A percentile compares a stretch with the other conserved stretches of the same genome.
Evolutionary conservation across 352 stramenopile genomes (phyloP).

Genomic region (Phytophthora crassamura): DNA sequence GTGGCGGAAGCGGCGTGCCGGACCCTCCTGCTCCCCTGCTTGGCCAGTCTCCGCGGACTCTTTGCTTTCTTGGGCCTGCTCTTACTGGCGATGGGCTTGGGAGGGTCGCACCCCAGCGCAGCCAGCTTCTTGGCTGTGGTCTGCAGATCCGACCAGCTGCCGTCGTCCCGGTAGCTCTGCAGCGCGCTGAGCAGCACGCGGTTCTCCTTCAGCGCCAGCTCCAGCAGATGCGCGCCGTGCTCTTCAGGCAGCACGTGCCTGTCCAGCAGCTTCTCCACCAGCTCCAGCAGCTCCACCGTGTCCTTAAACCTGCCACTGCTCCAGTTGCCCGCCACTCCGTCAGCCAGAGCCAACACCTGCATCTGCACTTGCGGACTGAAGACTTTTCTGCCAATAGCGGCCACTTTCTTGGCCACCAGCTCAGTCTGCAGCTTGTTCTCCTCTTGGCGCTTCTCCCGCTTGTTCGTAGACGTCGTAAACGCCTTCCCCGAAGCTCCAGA

Average conservation of each 20-base stretch:
- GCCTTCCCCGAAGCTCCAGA: neutral
- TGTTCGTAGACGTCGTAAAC: neutral
- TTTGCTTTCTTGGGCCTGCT: conserved; percentile 19
- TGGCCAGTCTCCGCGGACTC: conserved; percentile 16
- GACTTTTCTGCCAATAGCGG: conserved; percentile 56
- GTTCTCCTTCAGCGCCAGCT: conserved; percentile 60
- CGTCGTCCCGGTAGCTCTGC: conserved; percentile 56
- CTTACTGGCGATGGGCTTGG: conserved; percentile 20
- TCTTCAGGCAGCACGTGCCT: conserved; percentile 69
- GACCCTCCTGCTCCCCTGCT: conserved; percentile 5
- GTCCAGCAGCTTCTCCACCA: conserved; percentile 65
- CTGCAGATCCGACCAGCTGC: conserved; percentile 56
- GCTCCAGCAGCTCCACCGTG: conserved; percentile 54
- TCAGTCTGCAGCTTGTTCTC: conserved; percentile 42
- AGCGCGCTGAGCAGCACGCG: conserved; percentile 60
- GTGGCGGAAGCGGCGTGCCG: conserved; percentile 7
- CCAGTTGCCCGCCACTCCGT: conserved; percentile 30
- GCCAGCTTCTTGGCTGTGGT: conserved; percentile 60
- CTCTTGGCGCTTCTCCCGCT: conserved; percentile 7
- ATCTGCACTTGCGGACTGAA: conserved; percentile 66
- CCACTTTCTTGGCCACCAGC: conserved; percentile 61
- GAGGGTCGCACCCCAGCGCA: conserved; percentile 30
- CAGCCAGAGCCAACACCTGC: conserved; percentile 50
- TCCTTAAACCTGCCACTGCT: conserved; percentile 23
- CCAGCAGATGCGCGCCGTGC: conserved; percentile 49